These are phyloP conservation scores for Trebouxia sp. DNA, from an alignment of 139 green algal genomes.

Conservation along the genomic window DNA sequence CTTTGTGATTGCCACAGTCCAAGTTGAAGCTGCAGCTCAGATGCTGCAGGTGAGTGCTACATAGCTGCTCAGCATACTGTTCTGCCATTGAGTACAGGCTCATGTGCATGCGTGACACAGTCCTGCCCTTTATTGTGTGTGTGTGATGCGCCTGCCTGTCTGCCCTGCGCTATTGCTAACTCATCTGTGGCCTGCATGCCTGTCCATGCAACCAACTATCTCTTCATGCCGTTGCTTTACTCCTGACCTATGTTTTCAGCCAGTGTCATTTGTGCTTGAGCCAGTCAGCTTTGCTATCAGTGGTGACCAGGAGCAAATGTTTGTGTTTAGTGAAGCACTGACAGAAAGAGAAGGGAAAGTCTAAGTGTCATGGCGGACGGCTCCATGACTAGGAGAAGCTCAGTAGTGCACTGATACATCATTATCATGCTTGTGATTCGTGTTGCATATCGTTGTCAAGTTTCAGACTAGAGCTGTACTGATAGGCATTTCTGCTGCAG, in stretches of 20 bases:
- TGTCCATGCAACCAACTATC: too few relatives aligned
- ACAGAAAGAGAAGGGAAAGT: neutral
- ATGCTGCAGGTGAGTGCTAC: conserved; percentile 2
- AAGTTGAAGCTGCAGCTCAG: conserved; percentile 13
- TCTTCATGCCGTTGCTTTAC: too few relatives aligned
- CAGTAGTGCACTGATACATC: neutral
- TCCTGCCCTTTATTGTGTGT: neutral
- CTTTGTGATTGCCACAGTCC: conserved; percentile 27
- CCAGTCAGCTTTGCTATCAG: too few relatives aligned
- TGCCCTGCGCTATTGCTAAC: too few relatives aligned
- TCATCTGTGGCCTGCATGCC: too few relatives aligned
- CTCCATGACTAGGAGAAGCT: neutral
- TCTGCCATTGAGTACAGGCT: neutral
- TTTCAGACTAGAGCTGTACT: neutral
- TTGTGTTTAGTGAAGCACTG: too few relatives aligned
- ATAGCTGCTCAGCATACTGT: neutral
- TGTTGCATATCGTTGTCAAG: neutral
- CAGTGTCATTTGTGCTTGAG: too few relatives aligned
- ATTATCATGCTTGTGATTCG: neutral
- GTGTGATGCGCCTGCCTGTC: neutral
- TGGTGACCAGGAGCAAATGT: too few relatives aligned
- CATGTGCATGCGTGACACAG: neutral
- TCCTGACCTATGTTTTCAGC: too few relatives aligned
- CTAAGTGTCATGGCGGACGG: neutral
- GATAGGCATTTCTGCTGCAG: neutral